phyloP scores from a whole-genome alignment of 306 rosid species.

The Comarum palustre region DNA sequence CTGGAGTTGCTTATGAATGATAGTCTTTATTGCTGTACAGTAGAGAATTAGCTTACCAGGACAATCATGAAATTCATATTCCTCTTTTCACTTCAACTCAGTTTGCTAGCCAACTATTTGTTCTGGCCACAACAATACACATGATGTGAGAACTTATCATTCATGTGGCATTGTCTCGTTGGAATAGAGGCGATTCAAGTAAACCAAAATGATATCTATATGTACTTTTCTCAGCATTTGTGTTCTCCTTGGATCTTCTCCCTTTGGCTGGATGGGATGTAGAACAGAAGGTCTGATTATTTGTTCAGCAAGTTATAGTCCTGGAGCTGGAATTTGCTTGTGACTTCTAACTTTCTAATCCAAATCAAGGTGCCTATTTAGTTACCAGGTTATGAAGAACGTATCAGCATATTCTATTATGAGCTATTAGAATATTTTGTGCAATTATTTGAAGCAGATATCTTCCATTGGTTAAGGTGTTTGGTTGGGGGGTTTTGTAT shows the following conservation, averaged over 20 bases:
- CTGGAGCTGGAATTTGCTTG: neutral
- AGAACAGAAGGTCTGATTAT: neutral
- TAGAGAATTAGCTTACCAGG: neutral
- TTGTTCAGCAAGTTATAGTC: neutral
- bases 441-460: neutral
- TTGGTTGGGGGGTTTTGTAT: neutral
- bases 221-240: neutral
- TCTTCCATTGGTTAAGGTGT: neutral
- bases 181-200: neutral
- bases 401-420: neutral
- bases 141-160: neutral
- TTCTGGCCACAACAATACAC: neutral
- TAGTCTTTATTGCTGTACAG: neutral
- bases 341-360: neutral
- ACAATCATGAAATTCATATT: neutral
- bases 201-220: neutral
- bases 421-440: neutral
- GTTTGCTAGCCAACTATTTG: neutral
- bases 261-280: neutral
- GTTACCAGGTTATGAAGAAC: neutral
- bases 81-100: neutral
- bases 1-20: neutral
- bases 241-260: neutral
- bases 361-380: neutral
- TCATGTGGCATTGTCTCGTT: neutral